phyloP scores from a whole-genome alignment of 2,329 filamentous ascomycete species.

The Capronia coronata region DNA sequence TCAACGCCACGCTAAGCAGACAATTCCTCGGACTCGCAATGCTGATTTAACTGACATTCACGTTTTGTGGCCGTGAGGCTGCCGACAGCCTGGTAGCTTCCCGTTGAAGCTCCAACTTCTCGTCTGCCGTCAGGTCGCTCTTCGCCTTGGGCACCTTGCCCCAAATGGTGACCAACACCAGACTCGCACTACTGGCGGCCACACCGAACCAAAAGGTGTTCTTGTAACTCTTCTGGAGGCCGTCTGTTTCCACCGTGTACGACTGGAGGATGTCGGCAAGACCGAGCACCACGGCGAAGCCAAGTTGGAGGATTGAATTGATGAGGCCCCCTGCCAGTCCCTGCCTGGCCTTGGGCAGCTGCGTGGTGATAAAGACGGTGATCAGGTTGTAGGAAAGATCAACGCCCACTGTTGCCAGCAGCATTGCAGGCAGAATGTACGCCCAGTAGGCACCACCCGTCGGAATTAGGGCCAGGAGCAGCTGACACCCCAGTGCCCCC shows the following conservation, averaged over 20 bases:
- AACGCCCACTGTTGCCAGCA: constrained; percentile 62
- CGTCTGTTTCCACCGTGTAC: constrained; percentile 39
- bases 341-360: constrained; percentile 59
- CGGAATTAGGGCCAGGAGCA: constrained; percentile 61
- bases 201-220: constrained; percentile 52
- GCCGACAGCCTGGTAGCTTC: constrained; percentile 19
- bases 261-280: constrained; percentile 59
- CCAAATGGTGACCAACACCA: constrained; percentile 49
- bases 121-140: constrained; percentile 54
- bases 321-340: constrained; percentile 66
- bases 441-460: constrained; percentile 59
- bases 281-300: constrained; percentile 65
- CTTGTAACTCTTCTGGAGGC: constrained; percentile 52
- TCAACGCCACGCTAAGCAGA: background rate
- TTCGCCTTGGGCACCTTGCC: constrained; percentile 51
- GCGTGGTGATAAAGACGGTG: constrained; percentile 71
- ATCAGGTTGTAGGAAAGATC: constrained; percentile 70
- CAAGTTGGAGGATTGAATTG: constrained; percentile 64
- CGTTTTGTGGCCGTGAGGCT: background rate
- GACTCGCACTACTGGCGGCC: constrained; percentile 47
- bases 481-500: constrained; percentile 52
- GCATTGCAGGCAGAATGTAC: constrained; percentile 59
- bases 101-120: constrained; percentile 38
- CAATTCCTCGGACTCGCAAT: background rate
- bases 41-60: background rate